A percentile compares a stretch with the other conserved stretches of the same genome.
Evolutionary conservation across 345 rosid genomes (phyloP).

Genomic region (Mallotus nudiflorus): DNA sequence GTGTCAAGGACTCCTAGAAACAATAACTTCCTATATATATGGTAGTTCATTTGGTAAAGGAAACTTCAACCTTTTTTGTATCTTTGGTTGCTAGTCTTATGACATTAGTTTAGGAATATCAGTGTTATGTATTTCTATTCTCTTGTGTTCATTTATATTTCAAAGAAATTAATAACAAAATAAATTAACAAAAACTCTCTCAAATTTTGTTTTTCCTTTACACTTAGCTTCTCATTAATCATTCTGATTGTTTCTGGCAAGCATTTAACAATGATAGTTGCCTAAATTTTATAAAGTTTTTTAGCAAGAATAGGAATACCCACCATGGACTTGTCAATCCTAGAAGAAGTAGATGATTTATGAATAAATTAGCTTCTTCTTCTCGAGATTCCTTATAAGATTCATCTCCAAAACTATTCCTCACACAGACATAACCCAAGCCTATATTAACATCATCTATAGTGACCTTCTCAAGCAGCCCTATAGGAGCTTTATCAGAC

Average conservation of each 20-base stretch:
- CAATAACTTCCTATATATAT: too few relatives aligned
- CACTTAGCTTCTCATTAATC: slow-evolving; percentile 32
- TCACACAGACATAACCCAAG: slow-evolving; percentile 50
- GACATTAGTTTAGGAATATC: too few relatives aligned
- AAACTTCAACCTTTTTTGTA: too few relatives aligned
- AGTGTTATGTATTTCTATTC: too few relatives aligned
- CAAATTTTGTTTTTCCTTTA: too few relatives aligned
- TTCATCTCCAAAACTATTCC: slow-evolving; percentile 44
- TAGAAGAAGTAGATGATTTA: slow-evolving; percentile 25
- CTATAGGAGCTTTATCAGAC: slow-evolving; percentile 51
- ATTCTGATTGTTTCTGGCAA: slow-evolving; percentile 35
- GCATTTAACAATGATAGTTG: slow-evolving; percentile 26
- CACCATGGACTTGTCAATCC: slow-evolving; percentile 38
- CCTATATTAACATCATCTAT: slow-evolving; percentile 55
- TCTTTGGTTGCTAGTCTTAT: too few relatives aligned
- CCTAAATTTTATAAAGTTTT: slow-evolving; percentile 40
- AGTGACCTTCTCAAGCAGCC: slow-evolving; percentile 42
- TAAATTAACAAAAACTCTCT: too few relatives aligned
- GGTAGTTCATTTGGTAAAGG: too few relatives aligned
- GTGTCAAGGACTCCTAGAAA: too few relatives aligned
- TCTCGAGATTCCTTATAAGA: slow-evolving; percentile 33
- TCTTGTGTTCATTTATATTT: too few relatives aligned
- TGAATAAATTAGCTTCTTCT: slow-evolving; percentile 32
- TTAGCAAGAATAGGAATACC: slow-evolving; percentile 44
- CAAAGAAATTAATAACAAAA: too few relatives aligned